Conservation (phyloP, 768 basidiomycete genomes). For the Gymnopilus dilepis region DNA sequence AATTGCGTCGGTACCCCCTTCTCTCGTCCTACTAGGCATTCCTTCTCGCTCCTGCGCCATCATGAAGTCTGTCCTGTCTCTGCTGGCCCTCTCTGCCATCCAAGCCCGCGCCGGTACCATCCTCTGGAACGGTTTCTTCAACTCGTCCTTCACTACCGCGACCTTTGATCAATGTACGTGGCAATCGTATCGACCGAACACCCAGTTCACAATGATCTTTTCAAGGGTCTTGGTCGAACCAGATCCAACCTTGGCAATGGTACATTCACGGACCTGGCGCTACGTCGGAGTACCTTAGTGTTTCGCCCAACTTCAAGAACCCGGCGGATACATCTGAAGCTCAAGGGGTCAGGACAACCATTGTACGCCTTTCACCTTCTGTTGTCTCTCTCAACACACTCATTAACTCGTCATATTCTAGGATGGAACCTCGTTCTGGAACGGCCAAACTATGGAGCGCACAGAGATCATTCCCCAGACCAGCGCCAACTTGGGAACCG, state of each 20-base stretch:
- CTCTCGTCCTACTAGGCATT: not conserved
- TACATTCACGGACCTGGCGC: conserved; percentile 26
- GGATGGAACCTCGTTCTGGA: conserved; percentile 29
- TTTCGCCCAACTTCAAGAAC: conserved; percentile 26
- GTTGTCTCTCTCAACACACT: not conserved
- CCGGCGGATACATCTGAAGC: conserved; percentile 27
- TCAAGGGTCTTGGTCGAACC: conserved; percentile 30
- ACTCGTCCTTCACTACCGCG: conserved; percentile 22
- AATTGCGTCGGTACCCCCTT: not conserved
- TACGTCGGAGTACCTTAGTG: conserved; percentile 22
- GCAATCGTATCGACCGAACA: too few relatives aligned
- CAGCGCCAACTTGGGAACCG: conserved; percentile 25
- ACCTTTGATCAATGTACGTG: conserved; percentile 23
- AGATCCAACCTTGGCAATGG: conserved; percentile 28
- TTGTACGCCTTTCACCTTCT: conserved; percentile 7
- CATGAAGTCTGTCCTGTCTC: conserved; percentile 21
- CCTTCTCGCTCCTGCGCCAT: not conserved
- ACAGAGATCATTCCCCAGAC: conserved; percentile 27
- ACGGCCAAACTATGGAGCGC: conserved; percentile 28
- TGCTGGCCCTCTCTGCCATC: conserved; percentile 19
- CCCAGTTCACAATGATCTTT: too few relatives aligned
- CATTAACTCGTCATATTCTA: not conserved
- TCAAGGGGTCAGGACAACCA: conserved; percentile 26
- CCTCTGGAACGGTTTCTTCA: conserved; percentile 27
- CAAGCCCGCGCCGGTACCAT: conserved; percentile 24